Base-by-base conservation (phyloP, 306 rosid species). In the Rosa multiflora region DNA sequence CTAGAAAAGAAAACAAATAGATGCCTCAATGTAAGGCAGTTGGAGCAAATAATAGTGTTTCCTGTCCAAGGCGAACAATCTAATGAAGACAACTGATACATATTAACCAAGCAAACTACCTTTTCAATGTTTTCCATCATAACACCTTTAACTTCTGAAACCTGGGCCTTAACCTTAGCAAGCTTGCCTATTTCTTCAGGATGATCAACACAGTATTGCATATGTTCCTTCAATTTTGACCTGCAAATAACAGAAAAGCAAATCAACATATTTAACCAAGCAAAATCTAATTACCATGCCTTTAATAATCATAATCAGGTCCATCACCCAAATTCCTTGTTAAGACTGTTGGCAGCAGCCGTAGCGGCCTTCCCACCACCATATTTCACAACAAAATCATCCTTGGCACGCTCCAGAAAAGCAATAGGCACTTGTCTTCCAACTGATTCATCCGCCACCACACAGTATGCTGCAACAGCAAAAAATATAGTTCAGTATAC, bases 41-140 rank as follows among this genome's bases (percentile, higher is more conserved):
- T 76, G 29, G 43, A 62, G 42, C 37, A 67, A 75, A 32, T 75
- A 62, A 44, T 11, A 18, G 4, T 6, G 35, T 47, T 73, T 42
- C 26, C 18, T 23, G 29, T 17, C 58, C 6, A 0, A 42, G 43
- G 7, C 4, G 26, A 52, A 39, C 40, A 49, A n/a, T 64, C 53
- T 23, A 32, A 53, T 80, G 70, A 44, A 47, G 39, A 53, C 14
- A 43, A 14, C 29, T n/a, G 2, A 76, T 70, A 67, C 15, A 70
- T 61, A 32, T 35, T 14, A 17, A 70, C 48, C 46, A 62, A 23
- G 46, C 17, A 1, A 14, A 46, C 62, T 88, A 94, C 98, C 98
- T 94, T 94, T 73, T 94, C 98, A 75, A 94, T 94, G 80, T 94
- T 94, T 92, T 94, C 98, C 98, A 94, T 94, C 98, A 94, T 94